These are phyloP conservation scores for Thielaviopsis euricoi DNA, from an alignment of 2,329 filamentous ascomycete genomes.

Conservation along the genomic window DNA sequence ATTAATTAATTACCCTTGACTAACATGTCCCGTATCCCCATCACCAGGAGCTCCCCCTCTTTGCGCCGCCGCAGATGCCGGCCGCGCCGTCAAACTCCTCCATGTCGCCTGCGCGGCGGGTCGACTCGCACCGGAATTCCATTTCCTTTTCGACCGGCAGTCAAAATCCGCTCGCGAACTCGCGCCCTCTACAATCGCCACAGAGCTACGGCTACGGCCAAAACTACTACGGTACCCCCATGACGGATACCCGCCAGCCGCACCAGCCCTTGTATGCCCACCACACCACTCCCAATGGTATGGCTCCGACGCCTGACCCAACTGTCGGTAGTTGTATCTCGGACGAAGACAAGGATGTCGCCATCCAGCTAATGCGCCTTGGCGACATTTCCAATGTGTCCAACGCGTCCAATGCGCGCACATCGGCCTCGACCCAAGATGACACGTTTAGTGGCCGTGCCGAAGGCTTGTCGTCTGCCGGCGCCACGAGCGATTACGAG, in stretches of 20 bases:
- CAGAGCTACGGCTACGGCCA: slow-evolving; percentile 48
- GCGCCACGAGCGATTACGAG: slow-evolving; percentile 65
- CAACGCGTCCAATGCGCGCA: slow-evolving; percentile 82
- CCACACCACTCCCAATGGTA: slow-evolving; percentile 20
- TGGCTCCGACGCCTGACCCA: slow-evolving; percentile 88
- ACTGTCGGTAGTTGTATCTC: slow-evolving; percentile 94
- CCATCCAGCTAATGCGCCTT: slow-evolving; percentile 88
- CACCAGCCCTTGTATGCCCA: slow-evolving; percentile 26
- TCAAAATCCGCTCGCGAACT: slow-evolving; percentile 66
- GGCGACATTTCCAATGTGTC: slow-evolving; percentile 57
- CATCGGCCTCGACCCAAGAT: slow-evolving; percentile 82
- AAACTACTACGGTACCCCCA: slow-evolving; percentile 25
- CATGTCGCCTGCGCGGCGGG: slow-evolving; percentile 74
- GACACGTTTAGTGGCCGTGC: slow-evolving; percentile 85
- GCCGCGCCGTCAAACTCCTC: slow-evolving; percentile 95
- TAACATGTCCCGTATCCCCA: slow-evolving; percentile 16
- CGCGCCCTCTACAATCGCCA: slow-evolving; percentile 66
- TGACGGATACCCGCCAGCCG: slow-evolving; percentile 43
- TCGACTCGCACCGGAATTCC: slow-evolving; percentile 53
- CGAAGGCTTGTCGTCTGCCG: slow-evolving; percentile 69
- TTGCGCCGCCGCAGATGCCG: slow-evolving; percentile 86
- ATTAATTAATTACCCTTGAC: slow-evolving; percentile 14
- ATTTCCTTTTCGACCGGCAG: slow-evolving; percentile 61
- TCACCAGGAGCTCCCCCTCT: slow-evolving; percentile 76
- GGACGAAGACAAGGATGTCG: slow-evolving; percentile 85